These are phyloP conservation scores for Solanum chaucha DNA, from an alignment of 257 asterid genomes.

Conservation along the genomic window DNA sequence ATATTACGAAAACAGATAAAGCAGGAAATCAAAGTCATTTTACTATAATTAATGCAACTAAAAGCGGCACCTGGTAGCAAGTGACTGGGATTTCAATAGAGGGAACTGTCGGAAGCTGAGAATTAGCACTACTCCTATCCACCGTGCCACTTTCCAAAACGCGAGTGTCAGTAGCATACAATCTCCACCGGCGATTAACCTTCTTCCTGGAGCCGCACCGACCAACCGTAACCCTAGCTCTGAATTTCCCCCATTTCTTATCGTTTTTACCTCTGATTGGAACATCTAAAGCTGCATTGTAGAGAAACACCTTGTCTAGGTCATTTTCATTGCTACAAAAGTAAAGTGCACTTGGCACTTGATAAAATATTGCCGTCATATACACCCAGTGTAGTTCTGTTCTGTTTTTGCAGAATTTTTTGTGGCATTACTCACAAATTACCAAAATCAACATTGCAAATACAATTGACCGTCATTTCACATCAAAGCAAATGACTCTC, in stretches of 20 bases:
- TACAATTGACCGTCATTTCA: background rate
- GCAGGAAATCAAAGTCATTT: background rate
- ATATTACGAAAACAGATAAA: background rate
- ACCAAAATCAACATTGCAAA: background rate
- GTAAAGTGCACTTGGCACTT: background rate
- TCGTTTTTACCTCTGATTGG: background rate
- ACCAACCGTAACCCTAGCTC: constrained; percentile 12
- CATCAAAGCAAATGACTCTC: background rate
- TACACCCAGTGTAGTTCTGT: background rate
- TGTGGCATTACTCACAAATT: background rate
- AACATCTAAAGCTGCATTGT: background rate
- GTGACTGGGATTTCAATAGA: constrained; percentile 76
- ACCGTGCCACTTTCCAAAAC: constrained; percentile 1
- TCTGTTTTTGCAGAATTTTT: background rate
- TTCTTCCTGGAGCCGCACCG: background rate
- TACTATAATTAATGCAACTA: background rate
- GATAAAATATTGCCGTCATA: constrained; percentile 17
- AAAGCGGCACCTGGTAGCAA: constrained; percentile 64
- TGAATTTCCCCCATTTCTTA: background rate
- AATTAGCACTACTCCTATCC: background rate
- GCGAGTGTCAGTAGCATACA: constrained; percentile 15
- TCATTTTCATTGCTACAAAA: background rate
- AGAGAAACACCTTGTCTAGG: background rate
- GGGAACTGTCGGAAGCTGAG: constrained; percentile 11
- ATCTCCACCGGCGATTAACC: constrained; percentile 10